Conservation (phyloP, 495 filamentous ascomycete species). For the Platismatia glauca region DNA sequence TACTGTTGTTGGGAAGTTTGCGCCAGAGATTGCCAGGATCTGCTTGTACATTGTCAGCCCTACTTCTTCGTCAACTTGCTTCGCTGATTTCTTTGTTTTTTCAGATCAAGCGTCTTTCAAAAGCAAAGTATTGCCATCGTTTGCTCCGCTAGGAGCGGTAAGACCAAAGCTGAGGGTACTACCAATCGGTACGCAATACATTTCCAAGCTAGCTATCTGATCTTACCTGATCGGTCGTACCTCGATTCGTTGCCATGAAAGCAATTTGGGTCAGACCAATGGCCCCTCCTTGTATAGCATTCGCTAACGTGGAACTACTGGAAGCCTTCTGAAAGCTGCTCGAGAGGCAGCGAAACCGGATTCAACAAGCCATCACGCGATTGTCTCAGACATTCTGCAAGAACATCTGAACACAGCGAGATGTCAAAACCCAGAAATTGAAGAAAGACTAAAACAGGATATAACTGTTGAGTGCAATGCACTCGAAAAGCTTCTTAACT, state of each 20-base stretch:
- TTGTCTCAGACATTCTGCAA: slow-evolving; percentile 15
- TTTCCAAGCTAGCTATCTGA: background rate
- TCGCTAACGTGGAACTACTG: background rate
- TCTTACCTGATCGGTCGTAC: background rate
- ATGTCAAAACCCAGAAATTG: slow-evolving; percentile 46
- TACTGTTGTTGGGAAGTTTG: slow-evolving; percentile 63
- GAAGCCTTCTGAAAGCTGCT: slow-evolving; percentile 19
- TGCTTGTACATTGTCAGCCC: slow-evolving; percentile 13
- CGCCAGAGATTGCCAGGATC: slow-evolving; percentile 55
- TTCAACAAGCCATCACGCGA: slow-evolving; percentile 9
- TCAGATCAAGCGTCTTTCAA: slow-evolving; percentile 13
- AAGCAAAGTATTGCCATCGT: slow-evolving; percentile 68
- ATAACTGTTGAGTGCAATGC: slow-evolving; percentile 64
- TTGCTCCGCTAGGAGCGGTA: slow-evolving; percentile 85
- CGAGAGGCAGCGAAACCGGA: slow-evolving; percentile 16
- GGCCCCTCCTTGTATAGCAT: background rate
- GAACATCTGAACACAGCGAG: slow-evolving; percentile 13
- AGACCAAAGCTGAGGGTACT: slow-evolving; percentile 83
- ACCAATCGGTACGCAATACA: slow-evolving; percentile 63
- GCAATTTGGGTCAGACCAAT: background rate
- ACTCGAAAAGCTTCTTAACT: slow-evolving; percentile 50
- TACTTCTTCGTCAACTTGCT: background rate
- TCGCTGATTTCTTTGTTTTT: background rate
- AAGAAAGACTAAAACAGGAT: slow-evolving; percentile 44
- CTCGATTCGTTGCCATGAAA: background rate